These are phyloP conservation scores for Terana coerulea DNA, from an alignment of 768 basidiomycete genomes.

Conservation along the genomic window DNA sequence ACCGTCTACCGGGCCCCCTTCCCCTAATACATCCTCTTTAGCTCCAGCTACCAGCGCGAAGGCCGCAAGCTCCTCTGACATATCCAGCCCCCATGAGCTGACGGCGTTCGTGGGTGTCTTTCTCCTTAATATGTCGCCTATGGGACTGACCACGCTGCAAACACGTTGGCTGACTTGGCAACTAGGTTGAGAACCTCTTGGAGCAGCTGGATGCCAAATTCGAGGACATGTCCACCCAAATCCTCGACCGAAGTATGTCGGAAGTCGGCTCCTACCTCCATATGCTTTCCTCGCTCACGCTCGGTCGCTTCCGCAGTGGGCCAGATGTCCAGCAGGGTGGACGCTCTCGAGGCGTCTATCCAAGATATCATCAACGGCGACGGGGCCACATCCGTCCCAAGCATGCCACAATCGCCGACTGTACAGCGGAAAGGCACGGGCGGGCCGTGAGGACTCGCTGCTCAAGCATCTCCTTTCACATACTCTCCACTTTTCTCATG, in stretches of 20 bases:
- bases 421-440: conserved; percentile 20
- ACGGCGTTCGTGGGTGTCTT: conserved; percentile 81
- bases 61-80: conserved; percentile 46
- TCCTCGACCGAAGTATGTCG: conserved; percentile 71
- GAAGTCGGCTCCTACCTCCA: neutral
- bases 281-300: conserved; percentile 7
- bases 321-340: conserved; percentile 90
- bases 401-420: conserved; percentile 59
- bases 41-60: conserved; percentile 15
- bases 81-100: conserved; percentile 90
- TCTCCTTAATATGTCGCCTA: no score
- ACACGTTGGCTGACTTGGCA: no score
- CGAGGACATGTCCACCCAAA: conserved; percentile 89
- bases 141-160: no score
- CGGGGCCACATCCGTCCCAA: conserved; percentile 34
- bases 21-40: conserved; percentile 28
- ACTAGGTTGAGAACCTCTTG: conserved; percentile 83
- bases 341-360: conserved; percentile 84
- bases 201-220: conserved; percentile 89
- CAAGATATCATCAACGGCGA: conserved; percentile 89
- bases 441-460: conserved; percentile 1
- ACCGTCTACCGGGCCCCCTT: conserved; percentile 27
- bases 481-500: no score
- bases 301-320: conserved; percentile 54
- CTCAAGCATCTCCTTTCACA: neutral